Base-by-base conservation (phyloP, 2,329 filamentous ascomycete genomes). In the Penicillium sp. region DNA sequence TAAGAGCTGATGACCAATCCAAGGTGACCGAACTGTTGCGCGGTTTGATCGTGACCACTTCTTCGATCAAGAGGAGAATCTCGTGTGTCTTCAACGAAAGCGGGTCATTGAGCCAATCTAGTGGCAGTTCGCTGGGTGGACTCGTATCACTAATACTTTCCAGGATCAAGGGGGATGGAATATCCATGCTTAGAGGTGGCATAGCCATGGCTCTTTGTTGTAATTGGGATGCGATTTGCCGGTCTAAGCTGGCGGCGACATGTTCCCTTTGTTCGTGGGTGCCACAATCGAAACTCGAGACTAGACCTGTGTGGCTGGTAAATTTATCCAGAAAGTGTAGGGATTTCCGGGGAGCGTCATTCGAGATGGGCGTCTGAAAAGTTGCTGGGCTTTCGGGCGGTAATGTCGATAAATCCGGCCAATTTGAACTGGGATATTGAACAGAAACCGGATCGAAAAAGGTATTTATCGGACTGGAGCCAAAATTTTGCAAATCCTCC, bases 261-360 rank as follows among this genome's bases (percentile, higher is more conserved):
- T 67, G 59, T 23, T 67, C 63, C n/a, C 72, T 59, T 40, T 74
- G 67, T 6, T 60, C 53, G 2, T 66, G 58, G 2, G 70, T 73
- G 4, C 67, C 70, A 29, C 72, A 74, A 29, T 74, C 72, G 55
- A 74, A 75, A 11, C 70, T 73, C 11, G 60, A 56, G 1, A 72
- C 63, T 8, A 74, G 58, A 1, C 73, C 73, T 0, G 68, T 71
- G 23, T 69, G 62, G 51, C 70, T 72, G 13, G 72, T 74, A 49
- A 74, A 74, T 38, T 68, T 65, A 39, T 66, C 64, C 1, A 75
- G 60, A 41, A 74, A 75, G 4, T 60, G 56, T 13, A 66, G 41
- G 8, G 55, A 58, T 64, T 68, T 11, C 49, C 59, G 39, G 56
- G 41, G 35, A 8, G 45, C 48, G 3, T 47, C 27, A 8, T 29